Evolutionary conservation across 169 alveolate species (phyloP).

Genomic region (Babesia microti): DNA sequence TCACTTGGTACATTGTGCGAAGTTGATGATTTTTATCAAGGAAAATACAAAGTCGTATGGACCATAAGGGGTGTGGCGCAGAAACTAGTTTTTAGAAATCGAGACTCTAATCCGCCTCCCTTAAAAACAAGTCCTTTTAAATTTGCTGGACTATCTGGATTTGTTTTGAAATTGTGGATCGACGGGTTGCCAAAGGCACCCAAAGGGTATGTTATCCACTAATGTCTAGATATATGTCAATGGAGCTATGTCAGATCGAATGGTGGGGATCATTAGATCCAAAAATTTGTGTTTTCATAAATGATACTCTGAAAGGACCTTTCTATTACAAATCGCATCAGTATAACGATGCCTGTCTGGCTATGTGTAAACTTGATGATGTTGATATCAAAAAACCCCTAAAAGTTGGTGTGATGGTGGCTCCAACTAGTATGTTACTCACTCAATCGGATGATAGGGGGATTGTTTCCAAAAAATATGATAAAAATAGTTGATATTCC

Average conservation of each 20-base stretch:
- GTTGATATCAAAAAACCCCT: slow-evolving; percentile 33
- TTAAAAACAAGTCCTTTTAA: slow-evolving; percentile 29
- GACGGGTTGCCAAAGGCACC: slow-evolving; percentile 23
- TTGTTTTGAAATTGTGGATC: slow-evolving; percentile 28
- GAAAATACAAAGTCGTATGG: slow-evolving; percentile 42
- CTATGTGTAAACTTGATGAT: slow-evolving; percentile 38
- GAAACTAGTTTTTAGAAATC: slow-evolving; percentile 27
- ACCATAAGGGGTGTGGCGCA: slow-evolving; percentile 26
- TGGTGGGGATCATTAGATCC: slow-evolving; percentile 37
- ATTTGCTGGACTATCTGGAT: slow-evolving; percentile 45
- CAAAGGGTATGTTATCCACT: slow-evolving; percentile 11
- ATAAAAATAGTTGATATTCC: too few relatives aligned
- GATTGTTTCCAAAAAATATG: too few relatives aligned
- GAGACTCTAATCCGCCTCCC: slow-evolving; percentile 35
- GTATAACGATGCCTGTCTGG: slow-evolving; percentile 13
- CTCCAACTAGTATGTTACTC: slow-evolving; percentile 2
- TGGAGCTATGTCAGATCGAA: slow-evolving; percentile 29
- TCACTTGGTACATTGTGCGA: slow-evolving; percentile 31
- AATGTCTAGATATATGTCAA: slow-evolving; percentile 25
- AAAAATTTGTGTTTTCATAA: slow-evolving; percentile 25
- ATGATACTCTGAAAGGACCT: slow-evolving; percentile 28
- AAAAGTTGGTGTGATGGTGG: slow-evolving; percentile 19
- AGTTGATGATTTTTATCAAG: slow-evolving; percentile 41
- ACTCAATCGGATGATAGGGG: too few relatives aligned
- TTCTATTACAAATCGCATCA: slow-evolving; percentile 39